Conservation (phyloP, 305 asterid genomes). For the Rubia balearica region DNA sequence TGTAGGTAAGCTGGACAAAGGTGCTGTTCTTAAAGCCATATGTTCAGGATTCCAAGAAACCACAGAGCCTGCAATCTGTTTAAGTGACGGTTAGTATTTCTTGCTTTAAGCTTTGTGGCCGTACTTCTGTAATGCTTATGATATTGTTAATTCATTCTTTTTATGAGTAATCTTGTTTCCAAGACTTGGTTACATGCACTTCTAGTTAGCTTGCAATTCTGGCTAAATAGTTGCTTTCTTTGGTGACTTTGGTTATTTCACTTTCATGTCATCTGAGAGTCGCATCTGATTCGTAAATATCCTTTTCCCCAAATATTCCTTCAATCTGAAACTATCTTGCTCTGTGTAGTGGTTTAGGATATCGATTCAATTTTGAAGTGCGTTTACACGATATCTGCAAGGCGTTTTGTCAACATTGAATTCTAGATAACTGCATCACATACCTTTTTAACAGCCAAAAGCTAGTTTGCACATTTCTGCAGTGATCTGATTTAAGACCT, state of each 20-base stretch:
- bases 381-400: neutral
- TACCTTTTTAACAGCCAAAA: neutral
- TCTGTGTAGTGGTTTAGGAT: neutral
- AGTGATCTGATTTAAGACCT: neutral
- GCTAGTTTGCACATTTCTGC: neutral
- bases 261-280: neutral
- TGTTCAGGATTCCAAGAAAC: conserved; percentile 97
- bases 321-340: neutral
- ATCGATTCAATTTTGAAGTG: neutral
- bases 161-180: conserved; percentile 1
- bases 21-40: conserved; percentile 93
- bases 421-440: neutral
- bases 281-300: neutral
- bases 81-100: conserved; percentile 48
- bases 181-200: neutral
- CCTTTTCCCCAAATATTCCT: neutral
- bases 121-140: neutral
- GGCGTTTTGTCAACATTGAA: neutral
- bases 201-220: neutral
- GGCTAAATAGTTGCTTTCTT: neutral
- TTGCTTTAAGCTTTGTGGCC: conserved; percentile 13
- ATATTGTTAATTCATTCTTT: too few species aligned
- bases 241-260: neutral
- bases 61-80: conserved; percentile 87
- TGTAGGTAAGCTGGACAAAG: conserved; percentile 90